Evolutionary conservation across 305 asterid genomes (phyloP).

Genomic region (Fraxinus greggii): DNA sequence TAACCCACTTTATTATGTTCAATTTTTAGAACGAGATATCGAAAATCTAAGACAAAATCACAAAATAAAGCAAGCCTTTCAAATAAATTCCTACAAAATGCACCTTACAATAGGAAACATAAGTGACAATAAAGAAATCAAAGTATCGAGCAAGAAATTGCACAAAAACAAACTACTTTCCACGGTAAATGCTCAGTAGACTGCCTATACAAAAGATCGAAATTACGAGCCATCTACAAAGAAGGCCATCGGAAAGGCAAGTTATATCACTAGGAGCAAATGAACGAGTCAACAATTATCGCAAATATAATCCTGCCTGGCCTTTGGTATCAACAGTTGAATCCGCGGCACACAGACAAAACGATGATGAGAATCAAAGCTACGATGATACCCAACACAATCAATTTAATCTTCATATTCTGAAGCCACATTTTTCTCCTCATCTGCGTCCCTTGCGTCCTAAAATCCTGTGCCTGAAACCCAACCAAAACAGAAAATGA

Average conservation of each 20-base stretch:
- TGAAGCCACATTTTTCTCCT: constrained; percentile 1
- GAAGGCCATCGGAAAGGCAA: neutral
- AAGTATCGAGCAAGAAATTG: neutral
- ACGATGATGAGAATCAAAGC: constrained; percentile 2
- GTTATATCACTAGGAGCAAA: neutral
- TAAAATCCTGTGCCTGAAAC: constrained; percentile 8
- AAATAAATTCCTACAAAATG: no score
- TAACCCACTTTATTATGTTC: neutral
- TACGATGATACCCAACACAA: neutral
- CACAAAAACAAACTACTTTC: neutral
- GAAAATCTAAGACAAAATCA: neutral
- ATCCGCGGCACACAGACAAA: neutral
- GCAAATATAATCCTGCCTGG: neutral
- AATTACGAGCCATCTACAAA: neutral
- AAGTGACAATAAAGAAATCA: neutral
- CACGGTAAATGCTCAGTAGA: neutral
- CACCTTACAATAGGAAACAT: neutral
- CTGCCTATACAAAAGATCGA: neutral
- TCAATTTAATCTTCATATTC: constrained; percentile 2
- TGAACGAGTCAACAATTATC: neutral
- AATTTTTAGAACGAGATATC: neutral
- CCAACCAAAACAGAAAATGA: neutral
- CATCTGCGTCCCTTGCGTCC: neutral
- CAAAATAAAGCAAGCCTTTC: neutral
- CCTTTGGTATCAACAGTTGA: neutral